Evolutionary conservation across 1,284 basidiomycete genomes (phyloP), one percentile per base, ranked within the genome.

Genomic region (Ganoderma multipileum): DNA sequence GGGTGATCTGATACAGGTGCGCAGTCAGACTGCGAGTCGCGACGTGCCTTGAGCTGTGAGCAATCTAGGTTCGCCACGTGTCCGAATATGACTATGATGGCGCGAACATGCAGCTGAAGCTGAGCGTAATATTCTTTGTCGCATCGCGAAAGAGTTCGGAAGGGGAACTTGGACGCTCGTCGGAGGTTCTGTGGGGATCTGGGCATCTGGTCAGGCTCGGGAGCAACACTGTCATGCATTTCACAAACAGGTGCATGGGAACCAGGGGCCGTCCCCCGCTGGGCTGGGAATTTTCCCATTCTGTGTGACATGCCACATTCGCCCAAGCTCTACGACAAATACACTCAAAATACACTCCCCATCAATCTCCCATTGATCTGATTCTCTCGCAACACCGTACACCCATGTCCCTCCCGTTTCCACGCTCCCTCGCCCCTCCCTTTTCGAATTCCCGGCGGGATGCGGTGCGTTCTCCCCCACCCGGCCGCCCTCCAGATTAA

Each of bases 271-370:
- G 44, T 72, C 59, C 62, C 60, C 60, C 63, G 63, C 63, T 72
- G 69, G 65, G 63, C 63, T 72, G 71, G 65, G 71, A 72, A 69
- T 52, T 54, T 70, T 72, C 71, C 67, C 69, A 72, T 64, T 54
- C 61, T 7, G 63, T 47, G 54, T 72, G 71, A 72, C 67, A 68
- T 72, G 71, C 61, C 71, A 70, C 69, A 70, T 70, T 64, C 47
- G 63, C 63, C 67, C 60, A 66, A 63, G 39, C 68, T 47, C 57
- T 18, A 20, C 67, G 67, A 68, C 68, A 67, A 69, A 65, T 50
- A 26, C 47, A 50, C 44, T 47, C 44, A 47, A 47, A 47, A 47
- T 47, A 47, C 44, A 47, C 44, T 47, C 44, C 23, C 20, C n/a
- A 20, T 47, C 26, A 50, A 26, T 50, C 47, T 20, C 44, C 44